Percentiles rank a stretch among this genome's conserved stretches.
Evolutionary conservation across 495 filamentous ascomycete genomes (phyloP).

Genomic region (Penicillium manginii): DNA sequence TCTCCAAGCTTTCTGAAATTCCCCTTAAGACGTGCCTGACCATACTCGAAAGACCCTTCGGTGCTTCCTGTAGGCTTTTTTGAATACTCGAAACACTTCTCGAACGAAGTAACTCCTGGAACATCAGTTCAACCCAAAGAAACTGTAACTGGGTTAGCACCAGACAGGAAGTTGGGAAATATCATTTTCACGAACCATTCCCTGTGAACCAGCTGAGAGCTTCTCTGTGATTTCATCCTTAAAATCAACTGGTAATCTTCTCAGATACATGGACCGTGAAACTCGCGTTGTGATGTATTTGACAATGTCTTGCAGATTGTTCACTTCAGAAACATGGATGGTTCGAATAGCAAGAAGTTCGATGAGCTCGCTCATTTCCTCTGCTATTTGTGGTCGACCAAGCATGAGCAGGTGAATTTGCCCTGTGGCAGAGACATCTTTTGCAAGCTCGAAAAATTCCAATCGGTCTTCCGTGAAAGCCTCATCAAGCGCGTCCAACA

Average conservation of each 20-base stretch:
- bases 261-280: conserved; percentile 25
- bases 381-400: conserved; percentile 33
- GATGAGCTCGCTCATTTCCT: conserved; percentile 27
- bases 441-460: conserved; percentile 24
- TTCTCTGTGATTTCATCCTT: conserved; percentile 31
- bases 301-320: conserved; percentile 36
- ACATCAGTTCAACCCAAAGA: conserved; percentile 40
- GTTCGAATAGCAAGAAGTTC: conserved; percentile 26
- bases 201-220: conserved; percentile 33
- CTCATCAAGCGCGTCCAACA: conserved; percentile 43
- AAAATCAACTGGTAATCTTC: conserved; percentile 20
- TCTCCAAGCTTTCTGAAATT: conserved; percentile 24
- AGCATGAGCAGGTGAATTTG: conserved; percentile 30
- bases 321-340: conserved; percentile 34
- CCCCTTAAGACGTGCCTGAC: conserved; percentile 35
- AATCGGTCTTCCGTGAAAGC: conserved; percentile 28
- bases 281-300: conserved; percentile 35
- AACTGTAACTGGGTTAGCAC: conserved; percentile 23
- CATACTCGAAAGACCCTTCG: conserved; percentile 34
- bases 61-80: conserved; percentile 31
- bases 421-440: conserved; percentile 10
- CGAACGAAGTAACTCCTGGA: conserved; percentile 37
- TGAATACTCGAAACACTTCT: conserved; percentile 27
- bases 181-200: conserved; percentile 26
- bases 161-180: no score